These are phyloP conservation scores for Vanilla planifolia DNA, from an alignment of 106 monocot species.

Conservation along the genomic window DNA sequence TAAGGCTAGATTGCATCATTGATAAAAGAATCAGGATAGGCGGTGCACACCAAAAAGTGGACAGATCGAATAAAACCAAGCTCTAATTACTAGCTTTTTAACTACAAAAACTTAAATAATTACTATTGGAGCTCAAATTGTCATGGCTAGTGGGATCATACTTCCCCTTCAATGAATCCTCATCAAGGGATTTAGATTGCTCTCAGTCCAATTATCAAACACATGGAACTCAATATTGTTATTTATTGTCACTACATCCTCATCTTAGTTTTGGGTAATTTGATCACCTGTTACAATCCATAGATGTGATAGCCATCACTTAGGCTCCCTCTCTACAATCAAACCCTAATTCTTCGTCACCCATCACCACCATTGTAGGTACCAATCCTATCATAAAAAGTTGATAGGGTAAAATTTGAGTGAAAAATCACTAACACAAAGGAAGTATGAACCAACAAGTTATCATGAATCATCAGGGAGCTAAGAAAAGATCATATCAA, in stretches of 20 bases:
- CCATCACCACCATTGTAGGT: constrained; percentile 14
- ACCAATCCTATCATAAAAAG: constrained; percentile 12
- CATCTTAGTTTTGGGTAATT: constrained; percentile 12
- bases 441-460: constrained; percentile 10
- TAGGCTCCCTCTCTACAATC: constrained; percentile 13
- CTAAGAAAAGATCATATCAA: too few species aligned
- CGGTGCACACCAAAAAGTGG: constrained; percentile 1
- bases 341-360: constrained; percentile 14
- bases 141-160: constrained; percentile 10
- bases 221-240: constrained; percentile 6
- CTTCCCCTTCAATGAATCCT: too few species aligned
- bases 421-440: constrained; percentile 1
- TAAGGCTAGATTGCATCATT: constrained; percentile 10
- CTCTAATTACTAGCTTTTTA: constrained; percentile 19
- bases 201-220: constrained; percentile 14
- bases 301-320: constrained; percentile 17
- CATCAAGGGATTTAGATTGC: constrained; percentile 18
- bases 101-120: constrained; percentile 15
- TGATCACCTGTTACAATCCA: constrained; percentile 8
- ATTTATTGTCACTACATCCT: constrained; percentile 20
- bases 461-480: constrained; percentile 15
- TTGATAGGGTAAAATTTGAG: constrained; percentile 13
- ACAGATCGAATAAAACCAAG: constrained; percentile 8
- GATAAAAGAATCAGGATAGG: constrained; percentile 1
- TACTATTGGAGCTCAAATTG: constrained; percentile 12